phyloP scores from a whole-genome alignment of 2,329 filamentous ascomycete species.

The Penicillium sp. region DNA sequence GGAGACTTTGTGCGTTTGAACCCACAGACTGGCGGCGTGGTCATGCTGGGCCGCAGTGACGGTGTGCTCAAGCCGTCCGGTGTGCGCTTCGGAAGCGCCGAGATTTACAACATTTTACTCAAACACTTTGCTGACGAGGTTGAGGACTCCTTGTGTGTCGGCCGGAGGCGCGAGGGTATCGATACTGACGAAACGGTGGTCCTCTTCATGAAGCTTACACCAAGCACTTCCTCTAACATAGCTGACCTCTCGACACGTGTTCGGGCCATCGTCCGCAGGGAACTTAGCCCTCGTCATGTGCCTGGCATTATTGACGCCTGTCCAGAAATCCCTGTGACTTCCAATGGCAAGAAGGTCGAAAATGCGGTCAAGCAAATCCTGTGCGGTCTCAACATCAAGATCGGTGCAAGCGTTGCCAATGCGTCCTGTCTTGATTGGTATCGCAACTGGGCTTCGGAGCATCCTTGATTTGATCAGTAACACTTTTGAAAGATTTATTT shows the following conservation, averaged over 20 bases:
- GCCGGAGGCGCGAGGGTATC: constrained; percentile 61
- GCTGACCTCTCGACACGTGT: constrained; percentile 60
- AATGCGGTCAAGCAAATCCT: constrained; percentile 95
- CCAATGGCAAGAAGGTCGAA: constrained; percentile 97
- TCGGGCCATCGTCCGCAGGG: constrained; percentile 63
- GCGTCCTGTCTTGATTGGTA: constrained; percentile 87
- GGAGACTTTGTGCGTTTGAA: constrained; percentile 82
- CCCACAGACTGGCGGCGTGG: constrained; percentile 66
- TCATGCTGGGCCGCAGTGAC: constrained; percentile 90
- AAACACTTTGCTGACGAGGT: constrained; percentile 74
- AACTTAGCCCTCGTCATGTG: constrained; percentile 85
- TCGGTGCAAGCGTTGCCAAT: constrained; percentile 90
- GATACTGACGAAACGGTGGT: constrained; percentile 84
- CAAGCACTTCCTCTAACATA: constrained; percentile 42
- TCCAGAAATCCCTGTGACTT: constrained; percentile 82
- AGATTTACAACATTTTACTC: constrained; percentile 93
- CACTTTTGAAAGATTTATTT: not conserved
- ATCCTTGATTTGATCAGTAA: constrained; percentile 31
- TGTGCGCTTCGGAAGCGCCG: constrained; percentile 85
- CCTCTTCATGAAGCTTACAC: constrained; percentile 74
- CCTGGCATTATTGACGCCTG: constrained; percentile 77
- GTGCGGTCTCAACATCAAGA: constrained; percentile 79
- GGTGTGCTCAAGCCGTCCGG: constrained; percentile 90
- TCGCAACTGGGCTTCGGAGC: constrained; percentile 63
- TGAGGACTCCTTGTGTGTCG: constrained; percentile 83